Conservation (phyloP, 192 early-diverging fungal genomes). For the Mortierella hygrophila region DNA sequence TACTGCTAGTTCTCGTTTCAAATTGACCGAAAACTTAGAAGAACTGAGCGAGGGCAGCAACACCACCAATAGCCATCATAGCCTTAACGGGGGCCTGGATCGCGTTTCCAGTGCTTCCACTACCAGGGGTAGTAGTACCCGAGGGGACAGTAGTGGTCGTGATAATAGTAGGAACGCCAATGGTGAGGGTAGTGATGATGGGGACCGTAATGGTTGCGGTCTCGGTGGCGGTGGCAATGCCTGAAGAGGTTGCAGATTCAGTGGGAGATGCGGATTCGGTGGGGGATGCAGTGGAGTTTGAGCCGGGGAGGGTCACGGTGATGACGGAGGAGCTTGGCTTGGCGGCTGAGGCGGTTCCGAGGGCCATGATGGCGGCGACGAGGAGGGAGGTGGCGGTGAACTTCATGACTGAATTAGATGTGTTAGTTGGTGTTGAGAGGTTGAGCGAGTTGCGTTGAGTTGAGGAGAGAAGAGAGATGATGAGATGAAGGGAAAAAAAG, state of each 20-base stretch:
- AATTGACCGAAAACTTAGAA: background rate
- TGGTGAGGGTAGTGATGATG: background rate
- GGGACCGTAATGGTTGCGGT: background rate
- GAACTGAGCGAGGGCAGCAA: slow-evolving; percentile 26
- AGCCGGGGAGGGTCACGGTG: background rate
- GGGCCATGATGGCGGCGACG: slow-evolving; percentile 5
- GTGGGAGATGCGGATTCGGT: background rate
- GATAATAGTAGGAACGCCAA: background rate
- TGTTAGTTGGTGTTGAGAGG: background rate
- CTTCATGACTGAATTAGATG: slow-evolving; percentile 14
- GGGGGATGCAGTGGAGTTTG: background rate
- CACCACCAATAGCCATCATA: slow-evolving; percentile 29
- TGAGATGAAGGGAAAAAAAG: background rate
- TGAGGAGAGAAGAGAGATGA: background rate
- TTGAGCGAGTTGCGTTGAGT: background rate
- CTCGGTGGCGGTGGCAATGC: background rate
- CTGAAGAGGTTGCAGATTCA: background rate
- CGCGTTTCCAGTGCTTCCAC: slow-evolving; percentile 18
- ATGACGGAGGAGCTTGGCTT: background rate
- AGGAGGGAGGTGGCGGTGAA: slow-evolving; percentile 11
- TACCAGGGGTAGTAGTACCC: background rate
- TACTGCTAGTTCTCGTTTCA: too few species aligned
- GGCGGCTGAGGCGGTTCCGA: slow-evolving; percentile 11
- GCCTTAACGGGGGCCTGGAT: slow-evolving; percentile 19
- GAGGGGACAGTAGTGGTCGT: background rate